A percentile compares a stretch with the other conserved stretches of the same genome.
These are phyloP conservation scores for Sanguinoderma infundibulare DNA, from an alignment of 1,284 basidiomycete species.

Conservation along the genomic window DNA sequence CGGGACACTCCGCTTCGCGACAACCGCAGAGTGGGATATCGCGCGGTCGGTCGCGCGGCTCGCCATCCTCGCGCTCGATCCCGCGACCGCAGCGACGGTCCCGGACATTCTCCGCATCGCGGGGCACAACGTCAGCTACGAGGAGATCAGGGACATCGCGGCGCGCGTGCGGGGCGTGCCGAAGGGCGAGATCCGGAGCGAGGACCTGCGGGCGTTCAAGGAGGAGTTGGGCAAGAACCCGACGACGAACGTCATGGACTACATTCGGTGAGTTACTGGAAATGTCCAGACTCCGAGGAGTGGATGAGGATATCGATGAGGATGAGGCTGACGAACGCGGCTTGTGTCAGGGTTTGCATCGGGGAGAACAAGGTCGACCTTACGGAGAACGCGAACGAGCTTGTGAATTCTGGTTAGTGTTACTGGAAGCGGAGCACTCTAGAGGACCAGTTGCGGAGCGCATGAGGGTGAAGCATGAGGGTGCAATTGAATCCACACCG, in stretches of 20 bases:
- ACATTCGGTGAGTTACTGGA: constrained; percentile 23
- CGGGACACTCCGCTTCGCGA: constrained; percentile 17
- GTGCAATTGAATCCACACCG: too few relatives aligned
- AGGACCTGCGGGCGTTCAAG: constrained; percentile 19
- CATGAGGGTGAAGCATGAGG: too few relatives aligned
- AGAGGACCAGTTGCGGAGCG: too few relatives aligned
- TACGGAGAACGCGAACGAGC: too few relatives aligned
- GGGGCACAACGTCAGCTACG: constrained; percentile 22
- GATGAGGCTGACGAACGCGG: too few relatives aligned
- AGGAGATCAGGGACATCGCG: constrained; percentile 23
- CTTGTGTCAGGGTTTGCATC: too few relatives aligned
- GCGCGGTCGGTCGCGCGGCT: constrained; percentile 31
- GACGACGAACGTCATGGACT: constrained; percentile 9
- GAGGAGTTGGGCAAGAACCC: constrained; percentile 21
- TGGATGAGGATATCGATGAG: too few relatives aligned
- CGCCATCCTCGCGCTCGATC: constrained; percentile 28
- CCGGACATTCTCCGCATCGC: constrained; percentile 30
- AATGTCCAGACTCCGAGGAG: too few relatives aligned
- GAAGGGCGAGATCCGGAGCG: constrained; percentile 14
- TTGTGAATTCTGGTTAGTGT: too few relatives aligned
- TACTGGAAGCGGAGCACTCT: too few relatives aligned
- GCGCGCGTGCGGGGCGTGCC: constrained; percentile 20
- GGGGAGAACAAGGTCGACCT: too few relatives aligned
- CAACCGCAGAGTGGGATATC: constrained; percentile 33
- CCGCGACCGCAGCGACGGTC: constrained; percentile 23